Evolutionary conservation across 129 eudicot genomes (phyloP), one percentile per base, ranked within the genome.

Genomic region (Centrapalus pauciflorus): DNA sequence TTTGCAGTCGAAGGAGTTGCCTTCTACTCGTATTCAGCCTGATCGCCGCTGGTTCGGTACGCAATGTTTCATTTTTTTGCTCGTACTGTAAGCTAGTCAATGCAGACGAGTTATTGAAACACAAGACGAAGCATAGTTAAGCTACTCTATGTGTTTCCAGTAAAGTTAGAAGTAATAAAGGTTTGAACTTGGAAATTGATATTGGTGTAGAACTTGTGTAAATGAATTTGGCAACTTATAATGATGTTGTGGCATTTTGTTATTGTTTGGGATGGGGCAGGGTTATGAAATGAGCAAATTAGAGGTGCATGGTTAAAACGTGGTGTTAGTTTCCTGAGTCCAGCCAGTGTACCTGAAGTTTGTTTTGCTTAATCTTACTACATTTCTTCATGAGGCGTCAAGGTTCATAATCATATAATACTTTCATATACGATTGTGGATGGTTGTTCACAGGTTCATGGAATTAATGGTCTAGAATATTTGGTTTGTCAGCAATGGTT

Each of bases 41-140:
- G 90, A 86, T 61, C 92, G 90, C 24, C 83, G 88, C 17, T 89
- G 93, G 93, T 89, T 94, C 23, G 96, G 98, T 93, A 80, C 0
- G 84, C 41, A 20, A 14, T 24, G 0, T 7, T 49, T 35, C 25
- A 7, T 26, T 0, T 52, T 51, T 52, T 0, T 35, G 5, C 11
- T 56, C 9, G 35, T 12, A 28, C 11, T 46, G 40, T 59, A 35
- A 4, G 28, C 16, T 59, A 30, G 11, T 35, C 1, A 43, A 26
- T 23, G 23, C 12, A 8, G 27, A 32, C 25, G 48, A 16, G 20
- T 9, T 16, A 28, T 43, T 10, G 7, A 28, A 28, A 45, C 51
- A 45, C 51, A 45, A 10, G 64, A 17, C 13, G 5, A 14, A 46
- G 66, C 59, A 46, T 46, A 29, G 46, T 46, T 46, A 16, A 46